Evolutionary conservation across 345 rosid species (phyloP), one percentile per base, ranked within the genome.

Genomic region (Eucalyptus sp.): DNA sequence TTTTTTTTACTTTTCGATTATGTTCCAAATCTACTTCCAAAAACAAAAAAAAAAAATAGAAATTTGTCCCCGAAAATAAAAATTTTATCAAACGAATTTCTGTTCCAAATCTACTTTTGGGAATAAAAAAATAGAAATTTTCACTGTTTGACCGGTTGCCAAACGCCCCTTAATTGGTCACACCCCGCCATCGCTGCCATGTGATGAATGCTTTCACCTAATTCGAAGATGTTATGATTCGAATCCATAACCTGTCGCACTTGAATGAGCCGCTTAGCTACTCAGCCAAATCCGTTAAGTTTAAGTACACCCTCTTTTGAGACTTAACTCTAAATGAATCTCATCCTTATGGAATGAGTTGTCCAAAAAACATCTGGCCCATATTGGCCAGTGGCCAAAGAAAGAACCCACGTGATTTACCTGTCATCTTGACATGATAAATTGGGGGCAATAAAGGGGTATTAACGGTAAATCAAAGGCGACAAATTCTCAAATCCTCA

Each of bases 61-160:
- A 52, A 17, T 7, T 52, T 18, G 7, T 52, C 18, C 2, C 1
- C 20, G 1, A 52, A 52, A 18, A 18, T 7, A 52, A 52, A 52
- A 52, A 1, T 3, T 52, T 18, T 52, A 8, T 4, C 1, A 52
- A 52, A 52, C 2, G 2, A 20, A 52, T 52, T 52, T 52, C 0
- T 52, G 0, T 20, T 2, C 0, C 5, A 20, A 52, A 52, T 52
- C 0, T 52, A 52, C 0, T 18, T 0, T 0, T 0, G 0, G 0
- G 0, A 52, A 3, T 1, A 20, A 52, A 52, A 52, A 0, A 52
- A 20, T 7, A 52, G 4, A 52, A 20, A 52, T 7, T 52, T 52
- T 1, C 58, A 52, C 0, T 1, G 0, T 52, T 52, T 52, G 20
- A 7, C 2, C 0, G 1, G 4, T 52, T 52, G 10, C 4, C 2